phyloP scores from a whole-genome alignment of 306 rosid genomes.

The Dryas octopetala region DNA sequence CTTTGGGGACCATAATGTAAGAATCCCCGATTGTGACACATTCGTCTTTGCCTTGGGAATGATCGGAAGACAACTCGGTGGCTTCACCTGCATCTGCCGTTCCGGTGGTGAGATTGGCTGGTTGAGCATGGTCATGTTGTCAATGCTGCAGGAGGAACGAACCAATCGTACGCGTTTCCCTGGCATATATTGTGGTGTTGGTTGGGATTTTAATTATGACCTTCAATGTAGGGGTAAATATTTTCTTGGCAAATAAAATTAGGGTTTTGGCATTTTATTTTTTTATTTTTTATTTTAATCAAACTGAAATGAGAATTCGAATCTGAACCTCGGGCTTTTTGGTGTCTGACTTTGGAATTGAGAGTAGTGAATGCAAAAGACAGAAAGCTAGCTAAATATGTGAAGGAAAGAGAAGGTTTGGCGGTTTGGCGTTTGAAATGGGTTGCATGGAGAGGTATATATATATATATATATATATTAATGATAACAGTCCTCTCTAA shows the following conservation, averaged over 20 bases:
- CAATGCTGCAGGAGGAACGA: constrained; percentile 7
- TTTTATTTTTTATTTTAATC: no score
- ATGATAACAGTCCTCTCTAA: background rate
- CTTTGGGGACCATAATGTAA: background rate
- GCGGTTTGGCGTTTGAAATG: background rate
- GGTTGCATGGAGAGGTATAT: background rate
- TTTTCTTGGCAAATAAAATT: background rate
- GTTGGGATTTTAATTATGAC: background rate
- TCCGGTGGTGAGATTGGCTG: background rate
- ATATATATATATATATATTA: background rate
- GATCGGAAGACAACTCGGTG: background rate
- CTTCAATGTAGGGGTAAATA: no score
- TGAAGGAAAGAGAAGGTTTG: background rate
- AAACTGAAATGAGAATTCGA: no score
- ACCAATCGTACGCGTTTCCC: constrained; percentile 22
- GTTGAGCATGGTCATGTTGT: background rate
- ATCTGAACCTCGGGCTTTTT: no score
- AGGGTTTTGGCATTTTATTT: background rate
- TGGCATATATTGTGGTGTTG: background rate
- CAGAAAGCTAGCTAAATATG: no score
- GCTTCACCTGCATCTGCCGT: background rate
- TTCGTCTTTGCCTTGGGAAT: background rate
- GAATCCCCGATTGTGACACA: background rate
- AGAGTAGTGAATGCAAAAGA: no score
- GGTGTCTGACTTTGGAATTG: no score